Evolutionary conservation across 2,329 filamentous ascomycete species (phyloP), one percentile per base, ranked within the genome.

Genomic region (Uncinocarpus reesii): DNA sequence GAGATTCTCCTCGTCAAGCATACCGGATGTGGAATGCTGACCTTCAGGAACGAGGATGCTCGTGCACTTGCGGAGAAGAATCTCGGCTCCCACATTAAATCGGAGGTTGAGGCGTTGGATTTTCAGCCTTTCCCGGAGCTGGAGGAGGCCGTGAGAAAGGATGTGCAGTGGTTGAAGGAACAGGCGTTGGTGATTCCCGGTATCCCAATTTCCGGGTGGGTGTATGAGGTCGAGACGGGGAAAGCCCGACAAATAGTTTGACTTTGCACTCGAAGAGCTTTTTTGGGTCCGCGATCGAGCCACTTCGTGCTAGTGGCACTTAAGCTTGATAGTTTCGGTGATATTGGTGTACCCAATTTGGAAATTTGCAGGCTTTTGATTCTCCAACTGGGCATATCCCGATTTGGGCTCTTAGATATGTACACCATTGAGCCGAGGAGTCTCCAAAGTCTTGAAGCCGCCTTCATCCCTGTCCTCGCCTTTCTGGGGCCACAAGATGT

Each of bases 161-260:
- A 90, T 63, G 75, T 92, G 0, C 66, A 67, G 40, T 78, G 78
- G 55, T 59, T 92, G 54, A 78, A 75, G 63, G 70, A 63, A 42
- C 54, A 62, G 16, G 77, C 71, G 41, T 75, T 75, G 47, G 69
- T 83, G 13, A 71, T 89, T 4, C 69, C 80, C 16, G 71, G 80
- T 16, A 74, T 85, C 2, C 65, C 67, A 0, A 72, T 89, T 38
- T 83, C 76, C 4, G 85, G 85, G 0, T 90, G 84, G 77, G 67
- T 89, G 1, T 89, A 88, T 66, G 80, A 88, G 57, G 82, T 89
- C 35, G 79, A 85, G 69, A 86, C 77, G 1, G 85, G 84, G 0
- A 80, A 71, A 62, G 73, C 75, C 42, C 72, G 68, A 53, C 69
- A 65, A 47, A 66, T 81, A 40, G 67, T 70, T 35, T 75, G 53